Evolutionary conservation across 2,329 filamentous ascomycete species (phyloP), one percentile per base, ranked within the genome.

Genomic region (Curvularia verruculosa): DNA sequence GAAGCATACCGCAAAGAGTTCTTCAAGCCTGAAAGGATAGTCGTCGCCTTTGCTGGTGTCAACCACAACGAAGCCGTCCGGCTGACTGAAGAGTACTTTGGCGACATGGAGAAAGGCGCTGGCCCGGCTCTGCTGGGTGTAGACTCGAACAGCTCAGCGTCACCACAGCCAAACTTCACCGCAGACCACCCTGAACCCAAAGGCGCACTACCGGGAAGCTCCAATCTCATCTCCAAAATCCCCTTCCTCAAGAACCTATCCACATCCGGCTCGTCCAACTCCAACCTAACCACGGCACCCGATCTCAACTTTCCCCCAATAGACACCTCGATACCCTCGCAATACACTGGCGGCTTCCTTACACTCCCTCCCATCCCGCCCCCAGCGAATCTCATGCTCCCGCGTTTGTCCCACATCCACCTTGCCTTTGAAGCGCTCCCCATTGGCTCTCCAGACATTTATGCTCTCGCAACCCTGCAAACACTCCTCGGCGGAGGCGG

Each of bases 401-500:
- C 91, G 28, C 86, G 87, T 52, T 88, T 97, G 66, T 96, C 91
- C 19, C 91, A 99, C 78, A 93, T 99, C 68, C 92, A 98, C 80
- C 85, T 99, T 65, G 93, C 92, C 56, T 98, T 99, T 69, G 95
- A 99, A 81, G 93, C 92, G 24, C 86, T 97, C 1, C 92, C 94
- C 50, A 95, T 99, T 72, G 88, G 86, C 21, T 94, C 90, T 2
- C 87, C 91, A 12, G 94, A 98, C 75, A 97, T 99, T 70, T 99
- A 98, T 79, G 93, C 95, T 18, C 87, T 98, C 43, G 95, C 95
- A 6, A 96, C 94, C 0, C 84, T 99, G 1, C 96, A 98, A 78
- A 98, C 92, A 1, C 89, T 99, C 9, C 90, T 99, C 31, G 95
- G 95, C 56, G 95, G 95, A 46, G 95, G 95, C 47, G 95, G 95